Percentiles rank a stretch among this genome's conserved stretches.
Conservation (phyloP, 1,139 yeast species). For the Yamadazyma aaseri region DNA sequence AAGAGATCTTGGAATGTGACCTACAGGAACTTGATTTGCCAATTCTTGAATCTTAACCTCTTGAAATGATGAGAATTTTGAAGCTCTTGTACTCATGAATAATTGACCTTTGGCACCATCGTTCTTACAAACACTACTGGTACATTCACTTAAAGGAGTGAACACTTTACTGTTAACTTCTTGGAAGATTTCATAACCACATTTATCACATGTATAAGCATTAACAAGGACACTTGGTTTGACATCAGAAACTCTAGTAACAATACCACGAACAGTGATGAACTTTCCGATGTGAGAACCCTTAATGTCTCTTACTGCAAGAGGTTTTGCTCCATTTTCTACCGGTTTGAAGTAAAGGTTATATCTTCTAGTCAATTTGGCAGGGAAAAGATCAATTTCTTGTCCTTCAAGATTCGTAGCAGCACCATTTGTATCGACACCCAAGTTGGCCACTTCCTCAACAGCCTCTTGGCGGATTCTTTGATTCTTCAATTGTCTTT, state of each 20-base stretch:
- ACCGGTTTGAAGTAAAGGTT: conserved; percentile 83
- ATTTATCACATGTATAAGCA: conserved; percentile 96
- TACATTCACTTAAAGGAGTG: conserved; percentile 83
- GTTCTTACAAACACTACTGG: conserved; percentile 72
- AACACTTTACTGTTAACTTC: conserved; percentile 85
- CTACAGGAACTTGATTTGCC: conserved; percentile 96
- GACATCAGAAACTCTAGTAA: conserved; percentile 93
- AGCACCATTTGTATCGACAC: conserved; percentile 25
- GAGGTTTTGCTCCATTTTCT: conserved; percentile 49
- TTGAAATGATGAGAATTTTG: conserved; percentile 92
- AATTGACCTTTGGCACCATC: conserved; percentile 87
- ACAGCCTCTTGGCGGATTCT: conserved; percentile 67
- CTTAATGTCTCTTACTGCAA: conserved; percentile 87
- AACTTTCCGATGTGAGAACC: conserved; percentile 83
- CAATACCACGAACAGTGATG: conserved; percentile 90
- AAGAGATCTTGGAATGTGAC: conserved; percentile 90
- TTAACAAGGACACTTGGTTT: conserved; percentile 89
- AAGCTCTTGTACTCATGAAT: conserved; percentile 92
- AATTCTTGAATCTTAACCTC: conserved; percentile 93
- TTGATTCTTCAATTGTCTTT: conserved; percentile 79
- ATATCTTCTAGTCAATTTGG: conserved; percentile 84
- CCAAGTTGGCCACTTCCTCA: conserved; percentile 47
- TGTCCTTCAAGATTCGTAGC: conserved; percentile 14
- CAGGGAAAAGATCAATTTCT: conserved; percentile 60
- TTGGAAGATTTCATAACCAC: conserved; percentile 96